A percentile compares a stretch with the other conserved stretches of the same genome.
These are phyloP conservation scores for Salix suchowensis DNA, from an alignment of 345 rosid species.

Conservation along the genomic window DNA sequence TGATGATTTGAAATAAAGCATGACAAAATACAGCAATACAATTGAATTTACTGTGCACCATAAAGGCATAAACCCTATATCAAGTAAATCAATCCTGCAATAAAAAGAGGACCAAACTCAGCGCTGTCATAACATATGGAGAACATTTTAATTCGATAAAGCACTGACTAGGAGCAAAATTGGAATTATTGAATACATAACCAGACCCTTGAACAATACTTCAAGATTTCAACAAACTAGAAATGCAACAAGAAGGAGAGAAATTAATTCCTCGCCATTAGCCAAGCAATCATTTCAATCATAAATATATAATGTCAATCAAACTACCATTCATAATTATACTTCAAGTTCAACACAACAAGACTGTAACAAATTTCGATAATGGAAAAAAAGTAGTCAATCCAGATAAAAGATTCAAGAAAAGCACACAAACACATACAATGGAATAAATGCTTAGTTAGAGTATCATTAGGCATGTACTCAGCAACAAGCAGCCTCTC, in stretches of 20 bases:
- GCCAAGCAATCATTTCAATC: neutral
- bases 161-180: neutral
- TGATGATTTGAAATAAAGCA: no score
- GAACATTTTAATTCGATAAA: neutral
- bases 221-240: constrained; percentile 2
- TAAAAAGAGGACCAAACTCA: neutral
- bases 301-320: neutral
- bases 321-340: neutral
- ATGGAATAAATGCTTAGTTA: constrained; percentile 93
- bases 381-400: neutral
- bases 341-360: neutral
- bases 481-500: constrained; percentile 98
- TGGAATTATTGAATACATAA: neutral
- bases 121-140: neutral
- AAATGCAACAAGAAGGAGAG: neutral
- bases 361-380: neutral
- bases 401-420: neutral
- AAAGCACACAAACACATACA: constrained; percentile 38
- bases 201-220: neutral
- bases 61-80: neutral
- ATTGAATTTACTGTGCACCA: neutral
- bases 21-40: no score
- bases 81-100: neutral
- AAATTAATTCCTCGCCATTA: neutral
- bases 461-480: constrained; percentile 95